Evolutionary conservation across 2,329 filamentous ascomycete genomes (phyloP).

Genomic region (Phialophora expanda): DNA sequence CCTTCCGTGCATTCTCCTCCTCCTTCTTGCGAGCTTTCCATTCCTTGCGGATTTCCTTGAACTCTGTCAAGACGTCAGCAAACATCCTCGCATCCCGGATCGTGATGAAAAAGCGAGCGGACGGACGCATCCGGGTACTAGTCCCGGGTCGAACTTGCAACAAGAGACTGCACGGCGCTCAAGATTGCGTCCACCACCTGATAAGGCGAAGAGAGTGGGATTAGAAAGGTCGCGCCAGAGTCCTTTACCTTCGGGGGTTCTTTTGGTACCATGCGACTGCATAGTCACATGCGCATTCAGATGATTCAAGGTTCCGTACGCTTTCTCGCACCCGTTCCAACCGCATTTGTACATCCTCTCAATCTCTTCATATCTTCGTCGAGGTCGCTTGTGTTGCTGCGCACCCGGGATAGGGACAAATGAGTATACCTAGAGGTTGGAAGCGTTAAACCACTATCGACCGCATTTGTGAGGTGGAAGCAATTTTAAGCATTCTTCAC

Average conservation of each 20-base stretch:
- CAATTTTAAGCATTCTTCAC: neutral
- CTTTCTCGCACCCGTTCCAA: constrained; percentile 98
- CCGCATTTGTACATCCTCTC: constrained; percentile 99
- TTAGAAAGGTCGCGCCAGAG: constrained; percentile 9
- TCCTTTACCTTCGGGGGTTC: constrained; percentile 90
- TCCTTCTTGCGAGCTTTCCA: constrained; percentile 99
- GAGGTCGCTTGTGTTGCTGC: constrained; percentile 94
- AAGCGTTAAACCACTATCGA: neutral
- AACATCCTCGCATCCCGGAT: neutral
- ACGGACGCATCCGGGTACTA: neutral
- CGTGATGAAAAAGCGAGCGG: neutral
- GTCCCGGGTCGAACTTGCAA: neutral
- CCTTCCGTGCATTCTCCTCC: constrained; percentile 87
- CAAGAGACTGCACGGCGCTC: neutral
- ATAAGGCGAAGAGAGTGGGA: neutral
- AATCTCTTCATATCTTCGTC: constrained; percentile 94
- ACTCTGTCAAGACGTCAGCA: constrained; percentile 65
- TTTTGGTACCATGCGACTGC: constrained; percentile 94
- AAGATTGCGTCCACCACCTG: neutral
- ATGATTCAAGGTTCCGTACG: constrained; percentile 96
- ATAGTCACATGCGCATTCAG: constrained; percentile 98
- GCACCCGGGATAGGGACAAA: constrained; percentile 95
- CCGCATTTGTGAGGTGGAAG: neutral
- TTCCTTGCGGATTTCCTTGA: constrained; percentile 98
- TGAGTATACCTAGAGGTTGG: constrained; percentile 76